Conservation (phyloP, 495 filamentous ascomycete genomes). For the Xylaria telfairii region DNA sequence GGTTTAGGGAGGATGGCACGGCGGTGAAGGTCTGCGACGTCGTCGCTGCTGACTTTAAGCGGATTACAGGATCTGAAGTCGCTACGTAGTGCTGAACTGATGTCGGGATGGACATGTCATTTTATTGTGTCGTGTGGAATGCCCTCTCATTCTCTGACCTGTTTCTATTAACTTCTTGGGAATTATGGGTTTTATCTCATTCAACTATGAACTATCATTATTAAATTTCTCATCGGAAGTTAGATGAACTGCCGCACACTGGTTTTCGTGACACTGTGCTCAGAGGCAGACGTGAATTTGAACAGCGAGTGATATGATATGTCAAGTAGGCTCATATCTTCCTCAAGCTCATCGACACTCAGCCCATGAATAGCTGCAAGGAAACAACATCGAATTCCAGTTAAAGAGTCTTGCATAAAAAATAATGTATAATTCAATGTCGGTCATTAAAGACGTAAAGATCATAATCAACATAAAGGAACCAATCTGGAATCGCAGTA, state of each 20-base stretch:
- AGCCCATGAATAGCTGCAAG: not conserved
- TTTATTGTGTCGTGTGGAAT: not conserved
- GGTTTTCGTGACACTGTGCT: too few relatives aligned
- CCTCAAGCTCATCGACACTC: not conserved
- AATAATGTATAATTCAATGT: not conserved
- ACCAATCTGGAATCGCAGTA: not conserved
- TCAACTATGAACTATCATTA: too few relatives aligned
- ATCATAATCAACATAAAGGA: not conserved
- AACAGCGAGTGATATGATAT: too few relatives aligned
- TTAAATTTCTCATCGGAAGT: too few relatives aligned
- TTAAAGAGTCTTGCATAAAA: not conserved
- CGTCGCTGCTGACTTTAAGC: slow-evolving; percentile 46
- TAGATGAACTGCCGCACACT: too few relatives aligned
- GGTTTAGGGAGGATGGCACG: slow-evolving; percentile 35
- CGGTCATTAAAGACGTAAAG: slow-evolving; percentile 5
- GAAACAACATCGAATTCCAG: too few relatives aligned
- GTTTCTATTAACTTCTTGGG: not conserved
- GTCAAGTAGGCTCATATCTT: too few relatives aligned
- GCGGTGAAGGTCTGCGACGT: slow-evolving; percentile 46
- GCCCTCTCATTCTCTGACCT: not conserved
- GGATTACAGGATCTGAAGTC: slow-evolving; percentile 34
- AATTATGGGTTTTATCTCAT: not conserved
- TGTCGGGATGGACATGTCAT: not conserved
- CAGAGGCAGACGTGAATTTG: too few relatives aligned
- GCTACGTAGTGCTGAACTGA: not conserved